Evolutionary conservation across 768 basidiomycete species (phyloP), one percentile per base, ranked within the genome.

Genomic region (Tubosaeta sp.): DNA sequence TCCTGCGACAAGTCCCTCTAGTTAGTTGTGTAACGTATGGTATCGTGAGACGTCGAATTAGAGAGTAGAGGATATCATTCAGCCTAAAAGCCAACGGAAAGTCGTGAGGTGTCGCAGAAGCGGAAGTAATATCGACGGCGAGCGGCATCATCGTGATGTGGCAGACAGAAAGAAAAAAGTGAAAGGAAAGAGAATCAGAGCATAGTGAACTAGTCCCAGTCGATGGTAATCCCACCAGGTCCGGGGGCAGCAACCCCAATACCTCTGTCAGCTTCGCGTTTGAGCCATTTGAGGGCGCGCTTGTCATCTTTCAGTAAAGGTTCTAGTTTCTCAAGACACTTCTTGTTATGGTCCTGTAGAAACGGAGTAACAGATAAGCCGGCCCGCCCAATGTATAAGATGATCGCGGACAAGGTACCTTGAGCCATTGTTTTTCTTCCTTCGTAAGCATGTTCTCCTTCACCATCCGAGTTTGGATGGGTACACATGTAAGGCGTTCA

Each of bases 401-500:
- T 34, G 31, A 57, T 35, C 35, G n/a, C 48, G 32, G 31, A 67
- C 74, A 2, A 46, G 6, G 44, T 53, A 83, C 84, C 74, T 86
- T 87, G 44, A 98, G 62, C 95, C 95, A 98, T 48, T 78, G 71
- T 55, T 81, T 86, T 73, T 97, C 93, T 53, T 88, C 86, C 64
- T 86, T 89, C 16, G 86, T 83, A 49, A 97, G 79, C 80, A 96
- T 83, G 45, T 66, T 75, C 42, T 84, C 87, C 63, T 91, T 87
- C 46, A 97, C 85, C 83, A 98, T 87, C 58, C 81, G 77, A 2
- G 89, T 88, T 69, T 94, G 88, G 61, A 97, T 96, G 4, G 95
- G 95, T 10, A 97, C 94, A 71, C 89, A 86, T 3, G 94, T 95
- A 59, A 97, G 74, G 4, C 94, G 85, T 68, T 94, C 90, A 66